Percentiles rank a stretch among this genome's conserved stretches.
These are phyloP conservation scores for Podospora tetraspora DNA, from an alignment of 495 filamentous ascomycete genomes.

Conservation along the genomic window DNA sequence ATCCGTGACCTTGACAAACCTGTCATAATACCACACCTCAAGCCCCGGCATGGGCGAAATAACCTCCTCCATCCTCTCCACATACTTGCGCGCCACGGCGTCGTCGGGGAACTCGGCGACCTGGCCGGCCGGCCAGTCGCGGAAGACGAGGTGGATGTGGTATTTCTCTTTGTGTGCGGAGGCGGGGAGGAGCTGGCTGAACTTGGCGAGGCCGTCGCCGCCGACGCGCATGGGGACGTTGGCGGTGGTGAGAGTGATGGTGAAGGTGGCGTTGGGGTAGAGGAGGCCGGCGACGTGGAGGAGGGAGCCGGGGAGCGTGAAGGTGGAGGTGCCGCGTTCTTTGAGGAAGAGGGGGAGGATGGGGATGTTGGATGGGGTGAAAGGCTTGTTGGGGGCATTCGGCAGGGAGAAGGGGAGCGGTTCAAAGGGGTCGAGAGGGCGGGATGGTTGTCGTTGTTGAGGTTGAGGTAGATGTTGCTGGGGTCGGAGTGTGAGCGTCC, in stretches of 20 bases:
- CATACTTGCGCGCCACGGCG: neutral
- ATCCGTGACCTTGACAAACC: neutral
- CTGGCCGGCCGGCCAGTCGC: neutral
- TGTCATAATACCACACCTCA: neutral
- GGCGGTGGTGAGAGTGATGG: neutral
- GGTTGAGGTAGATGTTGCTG: neutral
- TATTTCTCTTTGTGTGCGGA: neutral
- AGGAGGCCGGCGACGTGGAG: neutral
- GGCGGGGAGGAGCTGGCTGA: conserved; percentile 25
- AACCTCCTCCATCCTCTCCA: neutral
- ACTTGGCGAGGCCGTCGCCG: conserved; percentile 3
- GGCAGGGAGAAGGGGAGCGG: neutral
- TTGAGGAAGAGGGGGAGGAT: neutral
- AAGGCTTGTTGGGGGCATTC: neutral
- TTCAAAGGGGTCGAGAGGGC: neutral
- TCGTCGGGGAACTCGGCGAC: neutral
- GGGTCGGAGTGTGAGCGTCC: neutral
- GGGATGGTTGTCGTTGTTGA: neutral
- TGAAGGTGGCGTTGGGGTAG: neutral
- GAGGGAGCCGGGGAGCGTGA: neutral
- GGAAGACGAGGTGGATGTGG: neutral
- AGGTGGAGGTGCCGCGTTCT: neutral
- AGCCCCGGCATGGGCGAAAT: neutral
- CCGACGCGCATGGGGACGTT: neutral
- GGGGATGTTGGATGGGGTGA: neutral